Evolutionary conservation across 345 rosid genomes (phyloP), one percentile per base, ranked within the genome.

Genomic region (Triadica sebifera): DNA sequence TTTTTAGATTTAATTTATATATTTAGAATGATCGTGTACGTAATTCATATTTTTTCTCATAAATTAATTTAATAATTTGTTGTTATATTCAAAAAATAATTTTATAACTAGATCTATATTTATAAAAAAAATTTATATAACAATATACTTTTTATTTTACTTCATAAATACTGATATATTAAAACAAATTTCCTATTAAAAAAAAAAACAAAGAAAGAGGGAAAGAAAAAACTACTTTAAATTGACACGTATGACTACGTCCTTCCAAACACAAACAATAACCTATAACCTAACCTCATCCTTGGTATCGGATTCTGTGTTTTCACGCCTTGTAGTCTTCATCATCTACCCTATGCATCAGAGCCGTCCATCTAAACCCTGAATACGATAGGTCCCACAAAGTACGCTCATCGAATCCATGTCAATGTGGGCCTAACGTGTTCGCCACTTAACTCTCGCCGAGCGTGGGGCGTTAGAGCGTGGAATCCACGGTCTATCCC

Each of bases 371-470:
- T 39, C 60, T 61, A 6, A 19, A 25, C n/a, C 29, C 22, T 6
- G 3, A 12, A 8, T 3, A 2, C 7, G 25, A 5, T 6, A 55
- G 71, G 73, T 45, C 69, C 77, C 41, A 3, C 41, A 4, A 38
- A 52, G 78, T 60, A 61, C 75, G 43, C 46, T 70, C 65, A 74
- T 78, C 80, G 70, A 78, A 78, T 79, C 79, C 79, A 70, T 24
- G 77, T 59, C 68, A 38, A 6, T 10, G 75, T 73, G 83, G 87
- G 83, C 70, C 75, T 77, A 17, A 58, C 46, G 63, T 73, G 81
- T 60, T 73, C 3, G 77, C 79, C 85, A 82, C 87, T 78, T 74
- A n/a, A 67, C 75, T 46, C 41, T 12, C 16, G 1, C 56, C 56
- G 75, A 67, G 78, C 78, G 76, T 77, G 65, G 4, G 37, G 37